Evolutionary conservation across 768 basidiomycete species (phyloP).

Genomic region (Lentinula guzmanii): DNA sequence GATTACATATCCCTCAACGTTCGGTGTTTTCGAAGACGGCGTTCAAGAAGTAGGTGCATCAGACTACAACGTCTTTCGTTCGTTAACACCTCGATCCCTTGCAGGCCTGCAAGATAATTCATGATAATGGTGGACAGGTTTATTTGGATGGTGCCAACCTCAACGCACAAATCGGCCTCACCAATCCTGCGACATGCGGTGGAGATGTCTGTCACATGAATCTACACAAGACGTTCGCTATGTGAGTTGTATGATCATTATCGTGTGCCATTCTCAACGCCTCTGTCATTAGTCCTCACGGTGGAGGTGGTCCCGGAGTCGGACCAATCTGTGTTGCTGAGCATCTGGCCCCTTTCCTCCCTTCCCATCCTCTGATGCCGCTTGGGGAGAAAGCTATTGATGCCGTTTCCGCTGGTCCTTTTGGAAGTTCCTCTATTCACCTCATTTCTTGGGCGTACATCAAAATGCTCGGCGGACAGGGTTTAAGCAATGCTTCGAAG

Average conservation of each 20-base stretch:
- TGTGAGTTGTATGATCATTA: slow-evolving; percentile 41
- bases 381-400: slow-evolving; percentile 71
- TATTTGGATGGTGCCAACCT: slow-evolving; percentile 97
- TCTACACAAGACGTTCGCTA: slow-evolving; percentile 96
- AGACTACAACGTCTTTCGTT: background rate
- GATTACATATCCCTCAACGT: slow-evolving; percentile 97
- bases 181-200: slow-evolving; percentile 90
- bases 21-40: slow-evolving; percentile 94
- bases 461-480: slow-evolving; percentile 97
- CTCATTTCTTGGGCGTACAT: slow-evolving; percentile 99
- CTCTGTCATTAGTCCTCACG: slow-evolving; percentile 66
- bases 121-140: slow-evolving; percentile 93
- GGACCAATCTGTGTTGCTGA: slow-evolving; percentile 91
- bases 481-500: slow-evolving; percentile 80
- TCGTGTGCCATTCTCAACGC: background rate
- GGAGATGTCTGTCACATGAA: slow-evolving; percentile 99
- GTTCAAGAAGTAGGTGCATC: slow-evolving; percentile 56
- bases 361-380: slow-evolving; percentile 72
- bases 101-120: slow-evolving; percentile 88
- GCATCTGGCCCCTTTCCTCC: slow-evolving; percentile 93
- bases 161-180: slow-evolving; percentile 90
- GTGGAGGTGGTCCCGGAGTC: slow-evolving; percentile 95
- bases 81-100: background rate
- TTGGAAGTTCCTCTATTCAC: slow-evolving; percentile 91
- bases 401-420: slow-evolving; percentile 89